Evolutionary conservation across 164 flowering plant genomes (phyloP).

Genomic region (Kingdonia uniflora): DNA sequence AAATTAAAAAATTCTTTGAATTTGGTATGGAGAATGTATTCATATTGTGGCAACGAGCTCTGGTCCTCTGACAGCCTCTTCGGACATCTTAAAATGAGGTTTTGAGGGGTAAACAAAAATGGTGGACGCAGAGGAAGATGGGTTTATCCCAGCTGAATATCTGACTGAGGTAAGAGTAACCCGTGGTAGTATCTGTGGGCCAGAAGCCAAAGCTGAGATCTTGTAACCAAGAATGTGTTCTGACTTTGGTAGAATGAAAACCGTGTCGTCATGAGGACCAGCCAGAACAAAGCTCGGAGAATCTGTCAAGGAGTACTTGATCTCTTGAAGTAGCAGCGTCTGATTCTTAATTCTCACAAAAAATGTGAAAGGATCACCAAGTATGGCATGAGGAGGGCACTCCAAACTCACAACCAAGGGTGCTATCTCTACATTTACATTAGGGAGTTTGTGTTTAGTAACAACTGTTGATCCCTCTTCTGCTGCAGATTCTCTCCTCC

Average conservation of each 20-base stretch:
- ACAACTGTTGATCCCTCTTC: conserved; percentile 26
- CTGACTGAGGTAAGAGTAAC: conserved; percentile 56
- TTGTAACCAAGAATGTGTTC: conserved; percentile 53
- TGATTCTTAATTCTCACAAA: conserved; percentile 52
- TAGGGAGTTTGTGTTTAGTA: conserved; percentile 63
- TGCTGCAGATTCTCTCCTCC: conserved; percentile 44
- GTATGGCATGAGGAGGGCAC: conserved; percentile 81
- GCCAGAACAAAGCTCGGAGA: conserved; percentile 70
- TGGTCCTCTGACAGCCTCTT: conserved; percentile 7
- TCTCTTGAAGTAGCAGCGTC: conserved; percentile 72
- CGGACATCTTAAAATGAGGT: conserved; percentile 36
- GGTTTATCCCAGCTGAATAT: conserved; percentile 64
- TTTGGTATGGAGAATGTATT: neutral
- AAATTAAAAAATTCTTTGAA: too few relatives aligned
- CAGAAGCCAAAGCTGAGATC: conserved; percentile 69
- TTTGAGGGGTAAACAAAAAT: conserved; percentile 71
- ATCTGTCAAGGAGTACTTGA: conserved; percentile 60
- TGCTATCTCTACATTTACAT: conserved; percentile 54
- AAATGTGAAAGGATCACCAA: conserved; percentile 79
- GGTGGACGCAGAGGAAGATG: conserved; percentile 46
- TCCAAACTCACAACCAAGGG: conserved; percentile 60
- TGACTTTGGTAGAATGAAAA: conserved; percentile 61
- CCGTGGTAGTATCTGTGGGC: conserved; percentile 63
- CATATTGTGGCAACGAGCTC: conserved; percentile 16
- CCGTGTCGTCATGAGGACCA: conserved; percentile 67